A percentile compares a stretch with the other conserved stretches of the same genome.
phyloP scores from a whole-genome alignment of 1,284 basidiomycete genomes.

The Pyrrhoderma lamaoense region DNA sequence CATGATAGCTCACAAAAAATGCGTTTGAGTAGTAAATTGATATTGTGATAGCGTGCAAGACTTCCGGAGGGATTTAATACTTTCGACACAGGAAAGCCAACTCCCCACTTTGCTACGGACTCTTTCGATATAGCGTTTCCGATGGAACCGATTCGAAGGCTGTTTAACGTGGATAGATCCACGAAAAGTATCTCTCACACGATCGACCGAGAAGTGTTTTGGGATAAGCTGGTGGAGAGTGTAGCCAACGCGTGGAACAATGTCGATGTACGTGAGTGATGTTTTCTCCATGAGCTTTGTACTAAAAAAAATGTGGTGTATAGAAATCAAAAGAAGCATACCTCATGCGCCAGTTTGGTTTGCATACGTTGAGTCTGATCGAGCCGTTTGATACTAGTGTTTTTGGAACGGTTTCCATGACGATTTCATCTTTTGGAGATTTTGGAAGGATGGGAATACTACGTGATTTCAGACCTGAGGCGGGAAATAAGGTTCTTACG shows the following conservation, averaged over 20 bases:
- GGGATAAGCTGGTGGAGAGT: conserved; percentile 1
- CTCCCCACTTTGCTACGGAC: not conserved
- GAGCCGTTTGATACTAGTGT: not conserved
- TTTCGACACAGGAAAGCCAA: not conserved
- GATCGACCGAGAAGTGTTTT: not conserved
- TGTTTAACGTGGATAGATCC: not conserved
- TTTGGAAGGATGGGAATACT: not conserved
- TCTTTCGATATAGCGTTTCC: not conserved
- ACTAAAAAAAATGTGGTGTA: not conserved
- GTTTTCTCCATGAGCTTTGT: not conserved
- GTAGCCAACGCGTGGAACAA: not conserved
- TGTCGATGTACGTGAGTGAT: not conserved
- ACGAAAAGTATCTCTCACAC: not conserved
- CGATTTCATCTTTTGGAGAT: conserved; percentile 1
- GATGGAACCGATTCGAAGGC: not conserved
- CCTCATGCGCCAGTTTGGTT: not conserved
- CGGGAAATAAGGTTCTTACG: not conserved
- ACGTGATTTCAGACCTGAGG: not conserved
- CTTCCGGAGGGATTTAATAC: not conserved
- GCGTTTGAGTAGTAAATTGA: not conserved
- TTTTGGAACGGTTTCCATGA: not conserved
- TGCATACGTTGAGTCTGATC: not conserved
- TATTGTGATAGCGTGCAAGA: not conserved
- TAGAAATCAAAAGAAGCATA: not conserved
- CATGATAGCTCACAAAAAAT: not conserved